Evolutionary conservation across 2,329 filamentous ascomycete genomes (phyloP).

Genomic region (Aspergillus japonicus): DNA sequence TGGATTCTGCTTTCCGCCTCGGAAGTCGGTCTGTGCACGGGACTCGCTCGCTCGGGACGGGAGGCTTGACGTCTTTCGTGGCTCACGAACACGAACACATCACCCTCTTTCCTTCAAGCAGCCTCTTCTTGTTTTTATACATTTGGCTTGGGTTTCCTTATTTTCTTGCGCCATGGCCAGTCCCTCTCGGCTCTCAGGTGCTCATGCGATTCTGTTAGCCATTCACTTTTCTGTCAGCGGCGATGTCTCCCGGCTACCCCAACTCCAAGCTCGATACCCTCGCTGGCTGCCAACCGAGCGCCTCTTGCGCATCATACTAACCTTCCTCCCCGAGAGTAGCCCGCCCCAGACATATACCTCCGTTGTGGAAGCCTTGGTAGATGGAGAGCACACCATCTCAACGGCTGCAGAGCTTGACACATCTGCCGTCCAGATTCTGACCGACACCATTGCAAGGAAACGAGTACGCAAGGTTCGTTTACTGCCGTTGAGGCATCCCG

Average conservation of each 20-base stretch:
- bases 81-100: slow-evolving; percentile 30
- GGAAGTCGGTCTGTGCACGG: slow-evolving; percentile 20
- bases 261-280: slow-evolving; percentile 50
- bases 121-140: not conserved
- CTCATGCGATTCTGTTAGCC: slow-evolving; percentile 59
- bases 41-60: not conserved
- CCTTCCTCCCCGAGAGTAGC: slow-evolving; percentile 59
- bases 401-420: slow-evolving; percentile 44
- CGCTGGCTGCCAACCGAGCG: slow-evolving; percentile 52
- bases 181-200: slow-evolving; percentile 48
- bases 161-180: slow-evolving; percentile 36
- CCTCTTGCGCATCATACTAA: slow-evolving; percentile 59
- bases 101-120: slow-evolving; percentile 20
- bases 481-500: slow-evolving; percentile 48
- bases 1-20: slow-evolving; percentile 21
- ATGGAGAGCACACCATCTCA: slow-evolving; percentile 26
- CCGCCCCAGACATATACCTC: slow-evolving; percentile 52
- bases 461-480: slow-evolving; percentile 53
- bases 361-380: slow-evolving; percentile 50
- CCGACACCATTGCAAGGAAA: slow-evolving; percentile 52
- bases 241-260: slow-evolving; percentile 53
- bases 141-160: not conserved
- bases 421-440: slow-evolving; percentile 48
- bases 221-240: slow-evolving; percentile 56
- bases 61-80: slow-evolving; percentile 12